These are phyloP conservation scores for Leucaena leucocephala DNA, from an alignment of 306 rosid species.

Conservation along the genomic window DNA sequence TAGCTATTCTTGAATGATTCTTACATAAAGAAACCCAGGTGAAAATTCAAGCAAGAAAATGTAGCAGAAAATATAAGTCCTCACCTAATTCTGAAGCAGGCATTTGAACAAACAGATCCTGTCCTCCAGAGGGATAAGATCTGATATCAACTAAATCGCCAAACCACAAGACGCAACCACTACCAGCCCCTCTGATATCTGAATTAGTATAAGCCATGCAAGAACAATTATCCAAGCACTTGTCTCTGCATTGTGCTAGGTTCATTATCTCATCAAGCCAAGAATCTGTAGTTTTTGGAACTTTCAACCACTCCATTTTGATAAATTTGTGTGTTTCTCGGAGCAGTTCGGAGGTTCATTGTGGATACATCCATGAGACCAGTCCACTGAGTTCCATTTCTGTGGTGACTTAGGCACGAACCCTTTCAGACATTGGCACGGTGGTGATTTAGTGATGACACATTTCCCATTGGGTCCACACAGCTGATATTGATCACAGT, in stretches of 20 bases:
- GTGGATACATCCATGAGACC: constrained; percentile 9
- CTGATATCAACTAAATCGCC: neutral
- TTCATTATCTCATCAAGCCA: constrained; percentile 1
- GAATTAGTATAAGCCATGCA: constrained; percentile 16
- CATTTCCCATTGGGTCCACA: constrained; percentile 16
- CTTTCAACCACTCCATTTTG: neutral
- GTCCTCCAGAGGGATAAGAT: neutral
- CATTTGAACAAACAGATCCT: neutral
- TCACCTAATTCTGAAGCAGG: constrained; percentile 5
- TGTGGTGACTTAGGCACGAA: neutral
- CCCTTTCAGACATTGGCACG: constrained; percentile 5
- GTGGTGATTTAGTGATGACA: neutral
- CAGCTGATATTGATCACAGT: neutral
- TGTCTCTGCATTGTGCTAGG: neutral
- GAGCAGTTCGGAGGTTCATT: neutral
- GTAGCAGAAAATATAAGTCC: neutral
- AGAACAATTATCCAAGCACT: constrained; percentile 21
- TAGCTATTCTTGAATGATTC: neutral
- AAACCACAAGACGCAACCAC: constrained; percentile 24
- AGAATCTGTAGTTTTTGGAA: neutral
- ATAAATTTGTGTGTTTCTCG: neutral
- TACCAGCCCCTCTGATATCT: constrained; percentile 6
- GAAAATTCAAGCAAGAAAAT: neutral
- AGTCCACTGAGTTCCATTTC: constrained; percentile 1
- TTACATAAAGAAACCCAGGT: neutral